Base-by-base conservation (phyloP, 345 rosid species). In the Firmiana major region DNA sequence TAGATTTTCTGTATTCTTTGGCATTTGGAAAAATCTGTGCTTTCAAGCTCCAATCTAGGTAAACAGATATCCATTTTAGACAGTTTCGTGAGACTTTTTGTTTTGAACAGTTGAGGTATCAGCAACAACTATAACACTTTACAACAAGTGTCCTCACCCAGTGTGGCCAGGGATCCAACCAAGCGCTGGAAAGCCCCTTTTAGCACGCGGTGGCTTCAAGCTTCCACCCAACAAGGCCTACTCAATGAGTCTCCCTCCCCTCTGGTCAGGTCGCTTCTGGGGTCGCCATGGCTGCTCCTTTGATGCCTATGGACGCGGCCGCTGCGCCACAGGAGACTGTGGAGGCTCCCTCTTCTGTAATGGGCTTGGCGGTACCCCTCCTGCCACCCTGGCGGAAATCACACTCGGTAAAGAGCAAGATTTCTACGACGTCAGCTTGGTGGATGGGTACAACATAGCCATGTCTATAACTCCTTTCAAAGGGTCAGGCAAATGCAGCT, bases 111-210 rank as follows among this genome's bases (percentile, higher is more conserved):
- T 72, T 53, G 81, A 76, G 68, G 85, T 79, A 6, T 83, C 92
- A 36, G 88, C 93, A 7, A 88, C 94, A 1, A 87, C 86, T 24
- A 72, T 93, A n/a, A 89, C 94, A 3, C 74, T 96, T 11, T 31
- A 63, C 91, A 96, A 96, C 97, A 92, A 86, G 67, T 96, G 99
- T 81, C 4, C 73, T 3, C 86, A 93, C 79, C 90, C 97, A 15
- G 98, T 95, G 9, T 93, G 99, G 99, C 99, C 99, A 0, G 99
- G 93, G 7, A 90, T 95, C 87, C 99, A 93, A 76, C 92, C 99
- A 3, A 78, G 97, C 51, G 92, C 98, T 6, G 98, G 98, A 17
- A 86, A 85, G 84, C 92, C 91, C 4, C 0, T 93, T 1, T 80
- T 96, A 5, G 93, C 98, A 31, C 87, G 88, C 0, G 99, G 99